Conservation (phyloP, 2,329 filamentous ascomycete genomes). For the Penicillium sp. region DNA sequence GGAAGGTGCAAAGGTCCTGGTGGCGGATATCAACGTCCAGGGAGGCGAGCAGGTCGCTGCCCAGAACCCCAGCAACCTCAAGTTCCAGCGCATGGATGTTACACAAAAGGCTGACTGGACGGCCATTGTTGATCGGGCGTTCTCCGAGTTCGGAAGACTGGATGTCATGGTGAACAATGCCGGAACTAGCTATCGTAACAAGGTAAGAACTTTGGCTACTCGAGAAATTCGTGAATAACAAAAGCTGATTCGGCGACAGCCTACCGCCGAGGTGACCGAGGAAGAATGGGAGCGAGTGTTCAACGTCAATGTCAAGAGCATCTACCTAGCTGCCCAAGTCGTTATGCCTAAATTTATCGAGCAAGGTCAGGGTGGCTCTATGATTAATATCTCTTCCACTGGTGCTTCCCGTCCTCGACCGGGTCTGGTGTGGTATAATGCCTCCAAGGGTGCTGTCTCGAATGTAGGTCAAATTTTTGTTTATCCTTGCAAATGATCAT, state of each 20-base stretch:
- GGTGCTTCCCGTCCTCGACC: constrained; percentile 48
- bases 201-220: constrained; percentile 29
- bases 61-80: constrained; percentile 33
- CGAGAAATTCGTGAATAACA: not conserved
- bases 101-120: constrained; percentile 42
- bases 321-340: constrained; percentile 42
- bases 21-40: constrained; percentile 47
- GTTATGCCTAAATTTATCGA: constrained; percentile 44
- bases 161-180: constrained; percentile 55
- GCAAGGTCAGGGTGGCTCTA: constrained; percentile 46
- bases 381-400: constrained; percentile 52
- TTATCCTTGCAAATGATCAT: not conserved
- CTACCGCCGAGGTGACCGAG: constrained; percentile 48
- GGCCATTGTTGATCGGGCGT: constrained; percentile 33
- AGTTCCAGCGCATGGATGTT: constrained; percentile 43
- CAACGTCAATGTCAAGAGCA: constrained; percentile 50
- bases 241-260: constrained; percentile 27
- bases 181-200: constrained; percentile 48
- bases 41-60: constrained; percentile 40
- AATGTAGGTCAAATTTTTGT: constrained; percentile 33
- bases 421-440: constrained; percentile 52
- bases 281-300: constrained; percentile 51
- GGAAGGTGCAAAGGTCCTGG: constrained; percentile 48
- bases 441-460: constrained; percentile 49
- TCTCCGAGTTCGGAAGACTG: constrained; percentile 40